Conservation (phyloP, 768 basidiomycete genomes). For the Hirschioporus abietinus region DNA sequence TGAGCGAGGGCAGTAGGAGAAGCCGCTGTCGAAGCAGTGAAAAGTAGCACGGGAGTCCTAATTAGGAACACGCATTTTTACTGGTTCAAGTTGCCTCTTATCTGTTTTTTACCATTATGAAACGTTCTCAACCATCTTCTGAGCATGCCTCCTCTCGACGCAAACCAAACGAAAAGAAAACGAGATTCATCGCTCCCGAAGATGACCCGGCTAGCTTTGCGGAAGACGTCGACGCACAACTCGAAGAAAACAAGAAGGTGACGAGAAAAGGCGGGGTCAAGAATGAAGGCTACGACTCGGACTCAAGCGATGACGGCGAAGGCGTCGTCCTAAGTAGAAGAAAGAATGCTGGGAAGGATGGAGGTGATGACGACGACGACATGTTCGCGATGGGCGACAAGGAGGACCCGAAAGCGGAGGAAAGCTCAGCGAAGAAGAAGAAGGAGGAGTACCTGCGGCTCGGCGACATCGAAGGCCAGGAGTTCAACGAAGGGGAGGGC, state of each 20-base stretch:
- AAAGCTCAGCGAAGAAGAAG: slow-evolving; percentile 40
- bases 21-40: background rate
- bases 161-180: slow-evolving; percentile 44
- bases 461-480: slow-evolving; percentile 97
- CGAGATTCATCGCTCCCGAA: slow-evolving; percentile 70
- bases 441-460: slow-evolving; percentile 75
- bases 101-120: background rate
- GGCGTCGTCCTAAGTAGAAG: slow-evolving; percentile 84
- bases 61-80: background rate
- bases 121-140: background rate
- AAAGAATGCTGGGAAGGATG: slow-evolving; percentile 32
- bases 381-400: slow-evolving; percentile 73
- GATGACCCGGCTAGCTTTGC: slow-evolving; percentile 75
- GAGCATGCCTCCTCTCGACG: background rate
- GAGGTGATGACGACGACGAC: slow-evolving; percentile 61
- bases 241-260: slow-evolving; percentile 55
- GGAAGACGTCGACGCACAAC: slow-evolving; percentile 69
- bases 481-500: slow-evolving; percentile 57
- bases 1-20: too few relatives aligned
- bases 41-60: background rate
- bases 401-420: slow-evolving; percentile 42
- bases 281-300: slow-evolving; percentile 87
- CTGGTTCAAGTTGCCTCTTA: background rate
- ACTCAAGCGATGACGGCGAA: slow-evolving; percentile 92
- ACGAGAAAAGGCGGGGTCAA: slow-evolving; percentile 71